Base-by-base conservation (phyloP, 371 early-diverging fungal genomes). In the Saksenaea oblongispora region DNA sequence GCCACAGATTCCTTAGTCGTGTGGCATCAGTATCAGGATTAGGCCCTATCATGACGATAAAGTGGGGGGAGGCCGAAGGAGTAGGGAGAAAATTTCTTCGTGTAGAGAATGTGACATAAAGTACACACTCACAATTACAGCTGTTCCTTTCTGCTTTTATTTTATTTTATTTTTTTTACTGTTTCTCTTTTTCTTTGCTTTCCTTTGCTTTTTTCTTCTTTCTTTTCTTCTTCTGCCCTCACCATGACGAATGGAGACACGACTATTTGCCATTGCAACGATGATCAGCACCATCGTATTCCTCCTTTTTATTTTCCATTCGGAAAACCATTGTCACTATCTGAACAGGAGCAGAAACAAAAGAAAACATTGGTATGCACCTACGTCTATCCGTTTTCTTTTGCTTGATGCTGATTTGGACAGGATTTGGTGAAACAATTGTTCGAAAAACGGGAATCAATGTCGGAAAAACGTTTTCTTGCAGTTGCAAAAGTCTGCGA, bases 401-500 rank as follows among this genome's bases (percentile, higher is more conserved):
- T 26, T 62, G 27, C 62, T 35, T 36, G 34, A 27, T 37, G 35
- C 34, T 7, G 10, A 22, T 34, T 3, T 15, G 18, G n/a, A 28
- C 44, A 73, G 73, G 60, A 56, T n/a, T 27, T 62, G 18, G 70
- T 70, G 14, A 70, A 73, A 37, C 73, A 69, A 31, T 62, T 72
- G 0, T 76, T 63, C 22, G 54, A 71, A 1, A 62, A 65, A 28
- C 73, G 64, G 28, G 58, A 68, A 13, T 59, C 34, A 35, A 51
- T 87, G 41, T 37, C 70, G n/a, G 85, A 84, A 66, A 62, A 67
- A 0, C 72, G 78, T 2, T 87, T 88, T 61, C 68, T 83, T 18
- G 64, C 78, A 3, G 82, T 91, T 8, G 82, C 86, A 22, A 71
- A 81, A 57, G 80, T 79, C 22, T 84, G 84, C 60, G 79, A 72